Evolutionary conservation across 116 monocot species (phyloP).

Genomic region (Dioscorea cayenensis): DNA sequence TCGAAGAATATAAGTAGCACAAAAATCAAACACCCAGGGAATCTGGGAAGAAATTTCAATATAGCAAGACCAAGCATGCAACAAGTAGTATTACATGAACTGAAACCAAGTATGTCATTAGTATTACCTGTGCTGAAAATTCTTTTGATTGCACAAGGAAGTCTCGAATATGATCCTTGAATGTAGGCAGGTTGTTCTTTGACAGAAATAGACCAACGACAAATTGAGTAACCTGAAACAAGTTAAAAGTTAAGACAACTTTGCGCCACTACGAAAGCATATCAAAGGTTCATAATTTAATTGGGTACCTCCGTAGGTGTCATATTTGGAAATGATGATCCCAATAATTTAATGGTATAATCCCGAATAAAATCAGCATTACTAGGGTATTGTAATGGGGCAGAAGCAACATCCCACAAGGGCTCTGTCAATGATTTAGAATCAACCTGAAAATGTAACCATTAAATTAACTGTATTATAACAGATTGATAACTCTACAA

Average conservation of each 20-base stretch:
- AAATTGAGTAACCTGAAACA: conserved; percentile 77
- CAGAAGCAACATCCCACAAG: conserved; percentile 78
- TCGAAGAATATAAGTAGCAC: too few relatives aligned
- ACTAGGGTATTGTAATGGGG: conserved; percentile 62
- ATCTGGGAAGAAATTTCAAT: too few relatives aligned
- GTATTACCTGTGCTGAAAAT: conserved; percentile 92
- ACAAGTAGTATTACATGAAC: not conserved
- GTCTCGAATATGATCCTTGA: conserved; percentile 90
- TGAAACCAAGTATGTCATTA: too few relatives aligned
- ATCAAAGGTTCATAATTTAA: not conserved
- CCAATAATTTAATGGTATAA: conserved; percentile 88
- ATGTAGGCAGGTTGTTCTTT: conserved; percentile 65
- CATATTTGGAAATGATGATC: conserved; percentile 95
- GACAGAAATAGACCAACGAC: conserved; percentile 84
- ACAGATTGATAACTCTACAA: not conserved
- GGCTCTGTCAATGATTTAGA: conserved; percentile 72
- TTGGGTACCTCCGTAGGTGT: conserved; percentile 55
- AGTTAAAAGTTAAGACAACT: not conserved
- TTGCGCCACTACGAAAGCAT: not conserved
- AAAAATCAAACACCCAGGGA: too few relatives aligned
- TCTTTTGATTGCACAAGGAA: conserved; percentile 97
- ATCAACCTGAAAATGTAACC: conserved; percentile 53
- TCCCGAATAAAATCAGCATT: conserved; percentile 81
- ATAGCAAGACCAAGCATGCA: not conserved
- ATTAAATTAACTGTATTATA: not conserved